phyloP scores from a whole-genome alignment of 2,329 filamentous ascomycete species.

The Ambrosiella cleistominuta region DNA sequence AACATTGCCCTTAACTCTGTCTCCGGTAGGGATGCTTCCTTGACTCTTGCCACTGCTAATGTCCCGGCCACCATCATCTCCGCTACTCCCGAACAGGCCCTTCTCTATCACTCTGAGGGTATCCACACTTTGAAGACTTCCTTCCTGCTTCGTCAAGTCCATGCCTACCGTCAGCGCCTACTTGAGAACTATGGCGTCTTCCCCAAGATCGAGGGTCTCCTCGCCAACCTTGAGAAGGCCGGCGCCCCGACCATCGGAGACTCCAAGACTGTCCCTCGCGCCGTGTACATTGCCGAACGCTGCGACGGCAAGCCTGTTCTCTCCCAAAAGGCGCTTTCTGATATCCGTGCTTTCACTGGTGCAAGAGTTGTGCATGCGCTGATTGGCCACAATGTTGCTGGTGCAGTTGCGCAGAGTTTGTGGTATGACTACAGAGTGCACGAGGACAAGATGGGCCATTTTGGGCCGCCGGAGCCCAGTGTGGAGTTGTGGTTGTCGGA shows the following conservation, averaged over 20 bases:
- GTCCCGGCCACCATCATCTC: slow-evolving; percentile 71
- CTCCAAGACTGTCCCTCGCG: slow-evolving; percentile 47
- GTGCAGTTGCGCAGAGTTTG: slow-evolving; percentile 72
- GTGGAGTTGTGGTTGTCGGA: slow-evolving; percentile 63
- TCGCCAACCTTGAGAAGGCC: slow-evolving; percentile 28
- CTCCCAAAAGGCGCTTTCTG: slow-evolving; percentile 52
- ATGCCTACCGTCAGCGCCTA: slow-evolving; percentile 52
- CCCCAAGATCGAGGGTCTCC: slow-evolving; percentile 35
- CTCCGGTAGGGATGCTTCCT: slow-evolving; percentile 52
- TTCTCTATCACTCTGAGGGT: slow-evolving; percentile 8
- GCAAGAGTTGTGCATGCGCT: slow-evolving; percentile 74
- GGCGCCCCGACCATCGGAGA: slow-evolving; percentile 41
- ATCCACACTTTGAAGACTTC: slow-evolving; percentile 22
- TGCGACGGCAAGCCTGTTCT: slow-evolving; percentile 48
- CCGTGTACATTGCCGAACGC: slow-evolving; percentile 65
- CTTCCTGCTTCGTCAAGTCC: slow-evolving; percentile 50
- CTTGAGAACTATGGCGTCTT: slow-evolving; percentile 57
- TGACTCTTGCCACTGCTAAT: slow-evolving; percentile 54
- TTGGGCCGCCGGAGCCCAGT: slow-evolving; percentile 64
- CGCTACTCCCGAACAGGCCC: slow-evolving; percentile 41
- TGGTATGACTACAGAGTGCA: slow-evolving; percentile 67
- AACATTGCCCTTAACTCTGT: slow-evolving; percentile 82
- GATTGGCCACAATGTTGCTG: slow-evolving; percentile 66
- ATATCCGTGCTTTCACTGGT: slow-evolving; percentile 64
- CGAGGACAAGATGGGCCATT: slow-evolving; percentile 37